Evolutionary conservation across 768 basidiomycete genomes (phyloP).

Genomic region (Rhizopogon roseolus): DNA sequence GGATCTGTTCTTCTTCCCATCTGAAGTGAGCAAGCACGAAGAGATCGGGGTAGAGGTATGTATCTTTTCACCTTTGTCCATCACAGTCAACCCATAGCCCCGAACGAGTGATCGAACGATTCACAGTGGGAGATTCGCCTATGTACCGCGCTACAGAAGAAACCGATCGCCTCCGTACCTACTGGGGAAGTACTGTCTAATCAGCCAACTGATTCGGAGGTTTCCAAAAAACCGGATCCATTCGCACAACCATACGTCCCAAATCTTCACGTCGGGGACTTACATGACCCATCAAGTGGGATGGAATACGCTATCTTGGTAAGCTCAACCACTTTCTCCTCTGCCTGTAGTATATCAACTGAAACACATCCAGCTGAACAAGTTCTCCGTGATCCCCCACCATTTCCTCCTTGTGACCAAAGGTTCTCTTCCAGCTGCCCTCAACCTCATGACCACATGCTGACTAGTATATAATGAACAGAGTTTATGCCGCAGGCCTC

Average conservation of each 20-base stretch:
- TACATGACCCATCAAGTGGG: slow-evolving; percentile 52
- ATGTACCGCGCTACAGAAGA: slow-evolving; percentile 83
- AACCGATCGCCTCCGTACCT: slow-evolving; percentile 50
- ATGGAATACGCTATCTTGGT: slow-evolving; percentile 70
- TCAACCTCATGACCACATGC: background rate
- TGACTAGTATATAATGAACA: slow-evolving; percentile 19
- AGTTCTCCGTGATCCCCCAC: slow-evolving; percentile 76
- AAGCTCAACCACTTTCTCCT: slow-evolving; percentile 16
- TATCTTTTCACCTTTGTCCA: slow-evolving; percentile 4
- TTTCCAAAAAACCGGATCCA: slow-evolving; percentile 48
- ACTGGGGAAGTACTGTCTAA: slow-evolving; percentile 29
- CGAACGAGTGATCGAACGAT: background rate
- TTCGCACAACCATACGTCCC: slow-evolving; percentile 85
- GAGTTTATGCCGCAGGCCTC: slow-evolving; percentile 76
- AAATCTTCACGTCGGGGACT: slow-evolving; percentile 70
- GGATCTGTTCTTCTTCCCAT: slow-evolving; percentile 77
- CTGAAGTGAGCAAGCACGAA: slow-evolving; percentile 52
- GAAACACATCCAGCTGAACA: slow-evolving; percentile 60
- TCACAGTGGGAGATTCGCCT: slow-evolving; percentile 79
- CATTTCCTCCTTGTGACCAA: slow-evolving; percentile 89
- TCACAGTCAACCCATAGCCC: background rate
- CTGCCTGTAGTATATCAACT: background rate
- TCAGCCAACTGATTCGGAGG: slow-evolving; percentile 13
- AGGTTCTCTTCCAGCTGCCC: slow-evolving; percentile 38
- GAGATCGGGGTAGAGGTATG: slow-evolving; percentile 65